These are phyloP conservation scores for Beauveria medogensis DNA, from an alignment of 2,329 filamentous ascomycete genomes.

Conservation along the genomic window DNA sequence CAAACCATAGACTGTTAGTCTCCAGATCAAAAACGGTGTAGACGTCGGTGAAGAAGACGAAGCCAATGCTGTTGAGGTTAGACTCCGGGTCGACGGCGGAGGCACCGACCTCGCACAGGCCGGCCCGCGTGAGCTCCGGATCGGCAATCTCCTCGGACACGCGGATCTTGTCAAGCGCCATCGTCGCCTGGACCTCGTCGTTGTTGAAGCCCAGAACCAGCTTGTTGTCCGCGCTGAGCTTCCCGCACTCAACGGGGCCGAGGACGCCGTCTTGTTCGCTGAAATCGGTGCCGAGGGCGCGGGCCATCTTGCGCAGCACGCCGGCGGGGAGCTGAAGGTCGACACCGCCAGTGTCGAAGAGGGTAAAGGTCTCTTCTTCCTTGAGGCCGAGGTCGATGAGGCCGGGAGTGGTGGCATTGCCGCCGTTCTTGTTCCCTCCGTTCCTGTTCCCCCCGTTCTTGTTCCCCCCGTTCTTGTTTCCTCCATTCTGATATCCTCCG, in stretches of 20 bases:
- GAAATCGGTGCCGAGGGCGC: background rate
- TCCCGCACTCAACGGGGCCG: background rate
- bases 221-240: slow-evolving; percentile 2
- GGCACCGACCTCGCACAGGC: background rate
- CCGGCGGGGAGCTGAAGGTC: background rate
- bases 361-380: background rate
- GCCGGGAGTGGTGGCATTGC: background rate
- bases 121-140: background rate
- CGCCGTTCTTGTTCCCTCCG: background rate
- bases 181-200: background rate
- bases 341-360: slow-evolving; percentile 3
- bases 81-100: background rate
- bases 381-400: background rate
- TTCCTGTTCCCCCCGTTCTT: background rate
- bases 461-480: background rate
- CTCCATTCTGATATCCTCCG: background rate
- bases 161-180: slow-evolving; percentile 1
- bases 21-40: slow-evolving; percentile 9
- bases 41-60: background rate
- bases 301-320: background rate
- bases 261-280: background rate
- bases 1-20: slow-evolving; percentile 9
- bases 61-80: slow-evolving; percentile 1
- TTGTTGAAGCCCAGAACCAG: slow-evolving; percentile 4
- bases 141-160: background rate